Percentiles rank a stretch among this genome's conserved stretches.
Evolutionary conservation across 495 filamentous ascomycete genomes (phyloP).

Genomic region (Chaetomium fimeti): DNA sequence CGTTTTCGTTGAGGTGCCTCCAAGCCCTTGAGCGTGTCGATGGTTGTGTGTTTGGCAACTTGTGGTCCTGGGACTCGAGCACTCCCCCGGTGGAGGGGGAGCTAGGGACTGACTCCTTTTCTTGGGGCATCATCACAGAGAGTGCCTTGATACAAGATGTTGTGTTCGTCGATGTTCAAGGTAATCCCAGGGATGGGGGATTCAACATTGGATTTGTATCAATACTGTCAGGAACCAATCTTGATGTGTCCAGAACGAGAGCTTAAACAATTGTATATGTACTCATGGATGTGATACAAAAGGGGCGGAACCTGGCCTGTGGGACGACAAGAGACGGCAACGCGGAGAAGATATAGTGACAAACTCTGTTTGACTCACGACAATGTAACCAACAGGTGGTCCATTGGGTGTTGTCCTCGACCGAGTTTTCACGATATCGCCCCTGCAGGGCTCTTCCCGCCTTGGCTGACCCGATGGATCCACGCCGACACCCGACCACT

Average conservation of each 20-base stretch:
- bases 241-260: neutral
- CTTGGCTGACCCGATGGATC: slow-evolving; percentile 18
- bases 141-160: neutral
- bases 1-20: slow-evolving; percentile 39
- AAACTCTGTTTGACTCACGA: neutral
- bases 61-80: neutral
- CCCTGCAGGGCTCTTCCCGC: slow-evolving; percentile 1
- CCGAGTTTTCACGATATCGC: slow-evolving; percentile 6
- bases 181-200: neutral
- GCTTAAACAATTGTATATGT: neutral
- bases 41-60: neutral
- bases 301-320: neutral
- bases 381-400: neutral
- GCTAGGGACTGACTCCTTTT: neutral
- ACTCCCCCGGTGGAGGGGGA: neutral
- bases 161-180: neutral
- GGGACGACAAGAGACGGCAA: neutral
- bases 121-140: slow-evolving; percentile 5
- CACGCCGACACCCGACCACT: slow-evolving; percentile 29
- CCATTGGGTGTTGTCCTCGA: slow-evolving; percentile 4
- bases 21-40: slow-evolving; percentile 31
- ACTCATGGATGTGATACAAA: neutral
- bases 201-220: neutral
- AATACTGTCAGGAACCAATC: neutral
- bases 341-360: neutral